Evolutionary conservation across 1,284 basidiomycete genomes (phyloP).

Genomic region (Cronartium ribicola): DNA sequence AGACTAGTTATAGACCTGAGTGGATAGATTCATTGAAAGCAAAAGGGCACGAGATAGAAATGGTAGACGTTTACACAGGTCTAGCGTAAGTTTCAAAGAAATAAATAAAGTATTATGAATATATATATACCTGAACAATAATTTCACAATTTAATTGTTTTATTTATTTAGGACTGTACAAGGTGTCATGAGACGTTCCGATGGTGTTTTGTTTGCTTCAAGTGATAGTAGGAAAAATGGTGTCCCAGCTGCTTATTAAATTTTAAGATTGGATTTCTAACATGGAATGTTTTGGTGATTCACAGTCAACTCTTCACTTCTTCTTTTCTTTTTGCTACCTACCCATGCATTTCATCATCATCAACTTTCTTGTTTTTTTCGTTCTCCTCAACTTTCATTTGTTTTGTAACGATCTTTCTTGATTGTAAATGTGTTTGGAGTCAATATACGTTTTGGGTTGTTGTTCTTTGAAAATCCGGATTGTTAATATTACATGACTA

Average conservation of each 20-base stretch:
- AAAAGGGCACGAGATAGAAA: slow-evolving; percentile 26
- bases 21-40: slow-evolving; percentile 17
- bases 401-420: too few species aligned
- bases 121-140: background rate
- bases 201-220: slow-evolving; percentile 15
- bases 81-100: slow-evolving; percentile 15
- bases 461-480: too few species aligned
- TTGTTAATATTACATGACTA: too few species aligned
- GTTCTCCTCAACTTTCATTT: background rate
- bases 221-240: slow-evolving; percentile 39
- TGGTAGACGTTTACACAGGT: slow-evolving; percentile 20
- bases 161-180: slow-evolving; percentile 22
- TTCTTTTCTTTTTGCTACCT: too few species aligned
- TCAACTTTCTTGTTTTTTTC: too few species aligned
- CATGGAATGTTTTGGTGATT: too few species aligned
- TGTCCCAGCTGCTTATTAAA: slow-evolving; percentile 32
- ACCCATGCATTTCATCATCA: too few species aligned
- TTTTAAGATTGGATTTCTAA: too few species aligned
- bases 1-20: slow-evolving; percentile 30
- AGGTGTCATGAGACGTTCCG: slow-evolving; percentile 8
- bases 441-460: too few species aligned
- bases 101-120: background rate
- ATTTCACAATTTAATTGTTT: background rate
- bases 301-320: too few species aligned
- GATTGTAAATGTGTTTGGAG: too few species aligned